Base-by-base conservation (phyloP, 2,329 filamentous ascomycete genomes). In the Colletotrichum siamense region DNA sequence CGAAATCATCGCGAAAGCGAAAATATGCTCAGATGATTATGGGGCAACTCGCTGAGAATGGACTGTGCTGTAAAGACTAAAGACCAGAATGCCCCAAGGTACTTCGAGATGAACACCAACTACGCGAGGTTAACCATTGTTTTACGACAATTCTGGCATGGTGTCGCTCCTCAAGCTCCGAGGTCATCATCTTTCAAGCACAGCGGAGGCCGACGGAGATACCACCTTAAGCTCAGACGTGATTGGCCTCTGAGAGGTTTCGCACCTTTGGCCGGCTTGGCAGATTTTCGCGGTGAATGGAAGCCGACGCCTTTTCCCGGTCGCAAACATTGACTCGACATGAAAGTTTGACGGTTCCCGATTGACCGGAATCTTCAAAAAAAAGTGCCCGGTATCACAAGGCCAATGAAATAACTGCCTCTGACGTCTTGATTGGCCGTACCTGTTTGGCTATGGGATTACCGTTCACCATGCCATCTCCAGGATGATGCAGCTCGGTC, bases 31-130 rank as follows among this genome's bases (percentile, higher is more conserved):
- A 22, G 44, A 22, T 24, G n/a, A 52, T 22, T 22, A 8, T 13
- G 44, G n/a, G 7, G 10, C 44, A 24, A 7, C 6, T 22, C 6
- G 44, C n/a, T 52, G 44, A 52, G 2, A 52, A 8, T 22, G n/a
- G 44, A 52, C 44, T 52, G n/a, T 22, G 44, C 44, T 13, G 44
- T 13, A 7, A 22, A 22, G 44, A 52, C 7, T 52, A 22, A 52
- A 22, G 6, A 13, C 6, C n/a, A n/a, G 6, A 52, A 52, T 22
- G 10, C 44, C 44, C 10, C 6, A 22, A 22, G 44, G 3, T 52
- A 52, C 18, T 49, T 22, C 6, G n/a, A 52, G 3, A 7, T 6
- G 2, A 5, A 52, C n/a, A 0, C 10, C 10, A 22, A 22, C n/a
- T 13, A 8, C 10, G 4, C 6, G 44, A 52, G 44, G 44, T 2